Evolutionary conservation across 2,329 filamentous ascomycete genomes (phyloP).

Genomic region (Xylaria polymorpha): DNA sequence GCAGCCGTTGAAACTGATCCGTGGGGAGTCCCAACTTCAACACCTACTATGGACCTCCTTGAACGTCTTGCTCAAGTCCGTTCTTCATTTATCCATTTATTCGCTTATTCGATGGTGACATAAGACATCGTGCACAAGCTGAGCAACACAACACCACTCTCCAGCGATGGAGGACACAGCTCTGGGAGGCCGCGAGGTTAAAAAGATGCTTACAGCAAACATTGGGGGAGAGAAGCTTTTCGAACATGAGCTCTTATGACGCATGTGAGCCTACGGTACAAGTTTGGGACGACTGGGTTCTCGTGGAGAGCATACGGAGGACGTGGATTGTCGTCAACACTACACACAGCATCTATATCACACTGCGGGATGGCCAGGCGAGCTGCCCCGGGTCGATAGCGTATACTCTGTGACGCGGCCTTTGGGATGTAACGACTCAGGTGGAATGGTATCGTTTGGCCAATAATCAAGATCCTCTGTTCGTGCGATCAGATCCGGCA

Average conservation of each 20-base stretch:
- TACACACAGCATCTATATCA: slow-evolving; percentile 10
- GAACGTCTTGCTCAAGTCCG: slow-evolving; percentile 4
- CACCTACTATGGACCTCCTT: neutral
- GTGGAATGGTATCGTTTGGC: slow-evolving; percentile 3
- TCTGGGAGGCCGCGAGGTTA: slow-evolving; percentile 8
- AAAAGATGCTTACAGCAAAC: neutral
- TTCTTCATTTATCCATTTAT: slow-evolving; percentile 26
- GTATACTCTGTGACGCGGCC: slow-evolving; percentile 8
- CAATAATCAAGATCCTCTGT: slow-evolving; percentile 11
- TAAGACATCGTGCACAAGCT: slow-evolving; percentile 9
- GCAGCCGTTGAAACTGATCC: neutral
- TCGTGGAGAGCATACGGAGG: slow-evolving; percentile 18
- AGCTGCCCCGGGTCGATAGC: slow-evolving; percentile 9
- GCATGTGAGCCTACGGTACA: neutral
- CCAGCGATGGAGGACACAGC: slow-evolving; percentile 15
- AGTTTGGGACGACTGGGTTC: slow-evolving; percentile 8
- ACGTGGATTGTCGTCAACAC: slow-evolving; percentile 15
- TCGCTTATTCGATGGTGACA: slow-evolving; percentile 16
- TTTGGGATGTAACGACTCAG: slow-evolving; percentile 14
- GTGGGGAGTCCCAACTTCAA: neutral
- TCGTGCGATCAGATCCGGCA: slow-evolving; percentile 18
- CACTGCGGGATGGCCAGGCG: slow-evolving; percentile 15
- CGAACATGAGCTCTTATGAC: neutral
- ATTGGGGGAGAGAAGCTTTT: neutral
- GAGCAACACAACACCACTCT: slow-evolving; percentile 5